phyloP scores from a whole-genome alignment of 2,329 filamentous ascomycete species.

The Botrytis aclada region DNA sequence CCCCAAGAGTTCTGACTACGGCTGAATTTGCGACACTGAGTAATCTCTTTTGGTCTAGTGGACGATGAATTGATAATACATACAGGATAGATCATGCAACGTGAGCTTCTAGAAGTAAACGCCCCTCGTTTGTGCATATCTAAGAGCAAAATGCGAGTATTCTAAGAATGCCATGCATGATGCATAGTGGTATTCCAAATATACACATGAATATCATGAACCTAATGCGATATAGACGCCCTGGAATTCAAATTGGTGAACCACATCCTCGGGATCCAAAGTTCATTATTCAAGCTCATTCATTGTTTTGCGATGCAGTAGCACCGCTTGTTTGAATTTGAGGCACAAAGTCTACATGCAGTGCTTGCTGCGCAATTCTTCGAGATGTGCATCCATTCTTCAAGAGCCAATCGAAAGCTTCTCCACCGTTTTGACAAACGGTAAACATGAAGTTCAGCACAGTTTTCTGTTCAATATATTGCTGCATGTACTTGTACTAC shows the following conservation, averaged over 20 bases:
- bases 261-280: conserved; percentile 1
- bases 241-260: conserved; percentile 12
- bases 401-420: background rate
- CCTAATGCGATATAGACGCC: background rate
- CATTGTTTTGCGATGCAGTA: background rate
- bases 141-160: background rate
- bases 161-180: conserved; percentile 9
- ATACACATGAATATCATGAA: background rate
- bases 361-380: background rate
- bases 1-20: background rate
- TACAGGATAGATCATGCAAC: background rate
- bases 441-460: background rate
- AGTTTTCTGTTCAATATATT: background rate
- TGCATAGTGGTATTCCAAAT: conserved; percentile 7
- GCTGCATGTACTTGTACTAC: conserved; percentile 7
- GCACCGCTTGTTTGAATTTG: background rate
- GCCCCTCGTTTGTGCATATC: too few relatives aligned
- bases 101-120: background rate
- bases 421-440: too few relatives aligned
- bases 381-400: background rate
- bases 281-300: background rate
- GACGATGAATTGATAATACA: background rate
- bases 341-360: background rate
- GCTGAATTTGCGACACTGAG: conserved; percentile 4
- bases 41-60: background rate